Evolutionary conservation across 2,329 filamentous ascomycete species (phyloP).

Genomic region (Myriosclerotinia curreyana): DNA sequence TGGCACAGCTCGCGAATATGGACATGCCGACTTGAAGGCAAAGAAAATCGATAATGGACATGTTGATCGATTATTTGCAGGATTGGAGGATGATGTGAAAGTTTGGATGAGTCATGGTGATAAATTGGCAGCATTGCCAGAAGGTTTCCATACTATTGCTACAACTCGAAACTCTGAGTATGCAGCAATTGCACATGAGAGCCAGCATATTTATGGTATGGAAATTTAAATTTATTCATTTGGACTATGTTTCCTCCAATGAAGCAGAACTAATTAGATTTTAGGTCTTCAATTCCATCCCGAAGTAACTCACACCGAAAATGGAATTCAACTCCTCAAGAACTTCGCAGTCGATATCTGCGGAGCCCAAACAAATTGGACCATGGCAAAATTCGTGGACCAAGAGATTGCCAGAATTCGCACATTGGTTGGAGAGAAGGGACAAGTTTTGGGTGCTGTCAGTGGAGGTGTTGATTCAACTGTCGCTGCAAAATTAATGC

Average conservation of each 20-base stretch:
- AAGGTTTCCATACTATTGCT: constrained; percentile 70
- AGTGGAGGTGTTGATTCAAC: constrained; percentile 41
- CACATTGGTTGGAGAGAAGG: constrained; percentile 74
- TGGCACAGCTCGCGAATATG: constrained; percentile 52
- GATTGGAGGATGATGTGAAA: constrained; percentile 65
- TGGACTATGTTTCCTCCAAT: background rate
- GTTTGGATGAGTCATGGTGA: constrained; percentile 89
- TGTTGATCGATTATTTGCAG: constrained; percentile 76
- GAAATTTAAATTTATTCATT: background rate
- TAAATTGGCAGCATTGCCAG: constrained; percentile 73
- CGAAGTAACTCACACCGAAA: constrained; percentile 56
- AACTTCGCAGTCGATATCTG: constrained; percentile 89
- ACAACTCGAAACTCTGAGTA: constrained; percentile 73
- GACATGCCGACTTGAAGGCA: constrained; percentile 51
- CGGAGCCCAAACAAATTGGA: constrained; percentile 72
- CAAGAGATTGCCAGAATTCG: constrained; percentile 79
- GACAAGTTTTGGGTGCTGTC: constrained; percentile 75
- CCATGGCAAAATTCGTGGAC: constrained; percentile 78
- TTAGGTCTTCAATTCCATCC: constrained; percentile 50
- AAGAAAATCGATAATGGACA: constrained; percentile 54
- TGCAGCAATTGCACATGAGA: constrained; percentile 72
- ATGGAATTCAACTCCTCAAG: constrained; percentile 66
- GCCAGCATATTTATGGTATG: constrained; percentile 65
- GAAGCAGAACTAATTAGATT: background rate
- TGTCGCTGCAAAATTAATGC: constrained; percentile 62